phyloP scores from a whole-genome alignment of 2,329 filamentous ascomycete genomes.

The Neofusicoccum umdonicola region DNA sequence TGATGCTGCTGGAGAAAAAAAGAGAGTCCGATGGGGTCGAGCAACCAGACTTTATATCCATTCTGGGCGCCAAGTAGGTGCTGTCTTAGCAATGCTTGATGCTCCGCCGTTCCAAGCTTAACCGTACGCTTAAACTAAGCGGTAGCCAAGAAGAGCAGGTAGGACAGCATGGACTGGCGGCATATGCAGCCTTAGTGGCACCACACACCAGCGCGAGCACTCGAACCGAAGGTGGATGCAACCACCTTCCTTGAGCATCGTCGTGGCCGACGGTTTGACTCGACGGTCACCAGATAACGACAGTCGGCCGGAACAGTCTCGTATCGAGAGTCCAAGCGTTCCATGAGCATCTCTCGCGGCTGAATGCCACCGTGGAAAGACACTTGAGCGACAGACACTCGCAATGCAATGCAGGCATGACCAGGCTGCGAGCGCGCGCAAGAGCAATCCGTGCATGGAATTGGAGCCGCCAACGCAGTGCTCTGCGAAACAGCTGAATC shows the following conservation, averaged over 20 bases:
- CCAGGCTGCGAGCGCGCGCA: neutral
- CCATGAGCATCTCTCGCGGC: neutral
- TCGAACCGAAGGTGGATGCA: neutral
- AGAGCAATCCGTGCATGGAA: neutral
- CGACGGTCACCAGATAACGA: neutral
- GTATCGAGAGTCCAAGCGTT: neutral
- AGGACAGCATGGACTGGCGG: neutral
- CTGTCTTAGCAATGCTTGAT: conserved; percentile 8
- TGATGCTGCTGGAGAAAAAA: neutral
- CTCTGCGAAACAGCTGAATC: neutral
- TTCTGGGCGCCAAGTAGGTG: neutral
- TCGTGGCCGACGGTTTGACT: neutral
- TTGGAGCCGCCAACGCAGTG: neutral
- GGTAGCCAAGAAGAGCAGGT: neutral
- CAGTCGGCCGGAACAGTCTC: neutral
- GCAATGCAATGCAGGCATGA: neutral
- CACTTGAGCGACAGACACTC: neutral
- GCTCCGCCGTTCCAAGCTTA: neutral
- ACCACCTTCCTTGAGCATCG: conserved; percentile 10
- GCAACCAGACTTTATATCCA: neutral
- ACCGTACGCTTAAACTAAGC: neutral
- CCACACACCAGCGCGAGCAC: neutral
- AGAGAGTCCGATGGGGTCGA: neutral
- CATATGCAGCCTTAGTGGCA: neutral
- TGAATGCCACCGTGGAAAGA: neutral